These are phyloP conservation scores for Termitomyces sp. DNA, from an alignment of 768 basidiomycete species.

Conservation along the genomic window DNA sequence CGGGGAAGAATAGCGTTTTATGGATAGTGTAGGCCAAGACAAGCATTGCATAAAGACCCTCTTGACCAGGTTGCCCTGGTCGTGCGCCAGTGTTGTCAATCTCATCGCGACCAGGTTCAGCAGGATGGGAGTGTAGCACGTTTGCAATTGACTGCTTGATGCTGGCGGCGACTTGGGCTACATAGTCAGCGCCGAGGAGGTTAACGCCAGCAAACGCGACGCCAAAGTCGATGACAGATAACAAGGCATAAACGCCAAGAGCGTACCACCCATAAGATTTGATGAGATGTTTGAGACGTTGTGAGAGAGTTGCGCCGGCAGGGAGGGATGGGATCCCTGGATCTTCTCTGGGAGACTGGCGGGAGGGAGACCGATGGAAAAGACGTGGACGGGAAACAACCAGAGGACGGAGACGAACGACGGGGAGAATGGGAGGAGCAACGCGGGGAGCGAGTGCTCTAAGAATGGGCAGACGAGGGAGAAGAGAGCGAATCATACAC, in stretches of 20 bases:
- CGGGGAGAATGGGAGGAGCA: conserved; percentile 45
- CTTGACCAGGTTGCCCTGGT: conserved; percentile 35
- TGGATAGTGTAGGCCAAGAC: conserved; percentile 92
- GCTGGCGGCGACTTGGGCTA: conserved; percentile 57
- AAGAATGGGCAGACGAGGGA: conserved; percentile 40
- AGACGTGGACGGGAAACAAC: conserved; percentile 27
- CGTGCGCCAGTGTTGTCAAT: conserved; percentile 35
- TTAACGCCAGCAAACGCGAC: conserved; percentile 83
- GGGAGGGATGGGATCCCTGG: conserved; percentile 29
- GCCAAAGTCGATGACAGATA: conserved; percentile 76
- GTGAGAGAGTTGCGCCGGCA: conserved; percentile 52
- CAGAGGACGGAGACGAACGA: conserved; percentile 28
- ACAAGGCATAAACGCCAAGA: conserved; percentile 77
- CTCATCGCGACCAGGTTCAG: conserved; percentile 66
- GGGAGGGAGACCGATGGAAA: conserved; percentile 43
- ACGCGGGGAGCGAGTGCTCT: conserved; percentile 38
- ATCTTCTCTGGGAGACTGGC: conserved; percentile 33
- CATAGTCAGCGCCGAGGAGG: conserved; percentile 86
- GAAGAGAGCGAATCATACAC: conserved; percentile 15
- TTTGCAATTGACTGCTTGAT: conserved; percentile 43
- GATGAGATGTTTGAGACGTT: conserved; percentile 75
- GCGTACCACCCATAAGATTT: conserved; percentile 97
- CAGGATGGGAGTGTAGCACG: conserved; percentile 44
- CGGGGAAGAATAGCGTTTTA: conserved; percentile 88
- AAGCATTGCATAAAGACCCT: conserved; percentile 87